Evolutionary conservation across 371 early-diverging fungal genomes (phyloP), one percentile per base, ranked within the genome.

Genomic region (Apophysomyces variabilis): DNA sequence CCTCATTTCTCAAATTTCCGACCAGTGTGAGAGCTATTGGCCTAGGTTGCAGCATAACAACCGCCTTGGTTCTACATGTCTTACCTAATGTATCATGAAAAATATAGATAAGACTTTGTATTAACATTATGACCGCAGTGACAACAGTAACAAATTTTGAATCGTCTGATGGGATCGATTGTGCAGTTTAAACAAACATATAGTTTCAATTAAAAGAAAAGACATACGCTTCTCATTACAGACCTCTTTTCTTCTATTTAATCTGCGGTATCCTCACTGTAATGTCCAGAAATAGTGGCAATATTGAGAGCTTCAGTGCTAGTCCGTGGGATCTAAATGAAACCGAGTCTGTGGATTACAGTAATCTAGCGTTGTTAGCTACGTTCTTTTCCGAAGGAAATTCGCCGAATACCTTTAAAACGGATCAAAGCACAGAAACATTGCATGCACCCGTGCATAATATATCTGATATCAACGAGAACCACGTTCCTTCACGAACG

Each of bases 161-260:
- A 12, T 9, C 14, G 9, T 45, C 47, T 58, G 66, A 66, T 67
- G 62, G 37, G 70, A 69, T 37, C 56, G 61, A 7, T 62, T 67
- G 32, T 21, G 62, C 57, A 66, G 61, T 67, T 47, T 61, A 67
- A 41, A 57, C 57, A 16, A 66, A 62, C 35, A 62, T 62, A 47
- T 0, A 1, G 9, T 21, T 47, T 3, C 32, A 26, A 26, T 26
- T 3, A 26, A 47, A 47, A 47, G 4, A 47, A 47, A n/a, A 12
- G n/a, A 7, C 47, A 26, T 26, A 26, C 32, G 32, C 3, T 26
- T 26, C 1, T 41, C 3, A 41, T 5, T 47, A 14, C 47, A 2
- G 47, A 68, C 66, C 41, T 26, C 36, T 41, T 67, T 61, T 62
- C 70, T 36, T 62, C 32, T 26, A 26, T 26, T 26, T 26, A 26